Percentiles rank a stretch among this genome's conserved stretches.
phyloP scores from a whole-genome alignment of 164 flowering plant genomes.

The Piper longum region DNA sequence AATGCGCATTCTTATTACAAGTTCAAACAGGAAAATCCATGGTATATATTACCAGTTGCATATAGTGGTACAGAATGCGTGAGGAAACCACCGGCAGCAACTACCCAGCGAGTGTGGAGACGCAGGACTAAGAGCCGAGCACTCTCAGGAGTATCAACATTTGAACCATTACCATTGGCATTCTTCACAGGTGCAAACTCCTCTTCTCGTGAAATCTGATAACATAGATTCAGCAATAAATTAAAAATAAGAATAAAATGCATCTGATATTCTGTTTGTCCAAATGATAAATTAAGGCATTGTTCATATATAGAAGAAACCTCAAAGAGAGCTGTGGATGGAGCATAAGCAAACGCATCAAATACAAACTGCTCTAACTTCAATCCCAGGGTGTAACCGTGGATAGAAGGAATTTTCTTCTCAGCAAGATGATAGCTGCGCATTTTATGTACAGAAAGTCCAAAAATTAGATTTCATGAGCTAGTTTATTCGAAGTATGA shows the following conservation, averaged over 20 bases:
- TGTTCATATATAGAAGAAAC: conserved; percentile 15
- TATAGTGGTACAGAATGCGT: conserved; percentile 94
- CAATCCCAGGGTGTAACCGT: conserved; percentile 62
- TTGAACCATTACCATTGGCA: conserved; percentile 83
- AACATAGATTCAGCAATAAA: not conserved
- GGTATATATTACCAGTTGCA: conserved; percentile 47
- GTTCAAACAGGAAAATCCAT: not conserved
- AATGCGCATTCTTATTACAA: not conserved
- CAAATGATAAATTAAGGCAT: not conserved
- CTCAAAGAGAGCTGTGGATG: conserved; percentile 90
- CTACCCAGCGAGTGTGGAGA: conserved; percentile 91
- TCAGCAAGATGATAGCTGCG: conserved; percentile 89
- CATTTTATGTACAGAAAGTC: not conserved
- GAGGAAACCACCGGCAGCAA: conserved; percentile 91
- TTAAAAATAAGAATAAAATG: not conserved
- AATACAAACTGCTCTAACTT: conserved; percentile 90
- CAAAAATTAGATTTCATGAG: not conserved
- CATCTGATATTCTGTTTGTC: not conserved
- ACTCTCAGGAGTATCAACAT: conserved; percentile 85
- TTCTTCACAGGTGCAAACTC: conserved; percentile 99
- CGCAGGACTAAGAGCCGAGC: conserved; percentile 84
- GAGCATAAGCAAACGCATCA: conserved; percentile 87
- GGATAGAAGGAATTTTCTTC: conserved; percentile 78
- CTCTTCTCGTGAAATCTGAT: conserved; percentile 73
- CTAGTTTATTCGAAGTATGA: not conserved